Evolutionary conservation across 2,329 filamentous ascomycete genomes (phyloP).

Genomic region (Alternaria ethzedia): DNA sequence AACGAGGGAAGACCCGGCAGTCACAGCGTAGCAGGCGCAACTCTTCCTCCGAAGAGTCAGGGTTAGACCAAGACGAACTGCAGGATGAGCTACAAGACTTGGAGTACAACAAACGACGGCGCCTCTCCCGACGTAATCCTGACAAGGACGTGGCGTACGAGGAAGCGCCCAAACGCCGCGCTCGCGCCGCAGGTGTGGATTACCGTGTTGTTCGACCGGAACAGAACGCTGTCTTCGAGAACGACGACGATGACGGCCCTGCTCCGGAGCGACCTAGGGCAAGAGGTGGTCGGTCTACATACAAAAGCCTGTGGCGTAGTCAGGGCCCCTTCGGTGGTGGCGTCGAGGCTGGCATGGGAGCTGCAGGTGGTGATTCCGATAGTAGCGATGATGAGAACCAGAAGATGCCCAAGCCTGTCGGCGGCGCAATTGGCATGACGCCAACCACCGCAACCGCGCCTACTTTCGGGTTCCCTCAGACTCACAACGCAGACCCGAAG

Average conservation of each 20-base stretch:
- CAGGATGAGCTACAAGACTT: slow-evolving; percentile 61
- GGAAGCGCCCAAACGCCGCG: slow-evolving; percentile 66
- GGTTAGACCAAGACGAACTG: slow-evolving; percentile 45
- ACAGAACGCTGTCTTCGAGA: slow-evolving; percentile 72
- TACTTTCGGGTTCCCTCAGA: slow-evolving; percentile 63
- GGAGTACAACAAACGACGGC: slow-evolving; percentile 56
- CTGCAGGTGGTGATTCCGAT: slow-evolving; percentile 85
- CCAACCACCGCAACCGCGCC: slow-evolving; percentile 60
- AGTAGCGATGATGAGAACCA: slow-evolving; percentile 93
- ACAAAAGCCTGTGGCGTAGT: slow-evolving; percentile 85
- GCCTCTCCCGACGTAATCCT: slow-evolving; percentile 37
- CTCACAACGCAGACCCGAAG: slow-evolving; percentile 63
- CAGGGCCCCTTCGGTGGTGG: slow-evolving; percentile 92
- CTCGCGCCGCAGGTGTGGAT: slow-evolving; percentile 71
- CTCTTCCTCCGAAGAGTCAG: slow-evolving; percentile 55
- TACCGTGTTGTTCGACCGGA: slow-evolving; percentile 86
- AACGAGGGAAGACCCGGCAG: slow-evolving; percentile 54
- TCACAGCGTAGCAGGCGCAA: slow-evolving; percentile 57
- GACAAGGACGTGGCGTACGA: slow-evolving; percentile 58
- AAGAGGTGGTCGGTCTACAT: slow-evolving; percentile 61
- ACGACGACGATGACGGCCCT: slow-evolving; percentile 72
- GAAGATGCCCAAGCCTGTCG: slow-evolving; percentile 60
- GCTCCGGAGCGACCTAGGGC: slow-evolving; percentile 72
- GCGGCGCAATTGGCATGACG: slow-evolving; percentile 70
- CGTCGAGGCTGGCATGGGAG: slow-evolving; percentile 76